Conservation (phyloP, 2,329 filamentous ascomycete species). For the Trichoderma gracile region DNA sequence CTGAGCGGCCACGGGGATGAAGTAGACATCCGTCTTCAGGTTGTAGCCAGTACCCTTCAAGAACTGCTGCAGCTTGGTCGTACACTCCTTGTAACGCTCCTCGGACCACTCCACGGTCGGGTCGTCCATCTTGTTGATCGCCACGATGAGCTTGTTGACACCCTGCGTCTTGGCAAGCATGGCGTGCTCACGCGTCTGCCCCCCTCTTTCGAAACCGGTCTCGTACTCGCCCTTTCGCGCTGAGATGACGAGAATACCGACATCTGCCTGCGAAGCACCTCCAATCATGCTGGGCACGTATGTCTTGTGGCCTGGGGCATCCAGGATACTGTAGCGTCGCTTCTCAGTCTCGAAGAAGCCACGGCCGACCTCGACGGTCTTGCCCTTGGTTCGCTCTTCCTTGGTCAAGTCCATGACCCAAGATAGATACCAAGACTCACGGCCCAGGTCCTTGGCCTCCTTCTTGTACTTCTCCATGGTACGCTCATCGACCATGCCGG, state of each 20-base stretch:
- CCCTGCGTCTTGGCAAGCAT: conserved; percentile 98
- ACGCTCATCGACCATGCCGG: conserved; percentile 98
- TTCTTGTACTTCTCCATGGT: conserved; percentile 98
- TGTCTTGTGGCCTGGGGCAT: conserved; percentile 96
- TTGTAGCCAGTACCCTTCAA: conserved; percentile 93
- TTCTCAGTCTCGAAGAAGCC: conserved; percentile 97
- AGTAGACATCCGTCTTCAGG: conserved; percentile 86
- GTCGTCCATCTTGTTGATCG: conserved; percentile 99
- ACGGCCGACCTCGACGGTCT: conserved; percentile 95
- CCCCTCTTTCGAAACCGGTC: conserved; percentile 94
- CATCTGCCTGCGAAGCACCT: conserved; percentile 87
- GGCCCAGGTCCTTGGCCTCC: conserved; percentile 92
- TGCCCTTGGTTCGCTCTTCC: conserved; percentile 93
- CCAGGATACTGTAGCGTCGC: conserved; percentile 92
- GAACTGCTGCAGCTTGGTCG: conserved; percentile 81
- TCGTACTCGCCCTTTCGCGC: conserved; percentile 98
- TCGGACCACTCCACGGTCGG: conserved; percentile 94
- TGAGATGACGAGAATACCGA: conserved; percentile 93
- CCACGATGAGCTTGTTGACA: conserved; percentile 93
- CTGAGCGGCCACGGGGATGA: conserved; percentile 96
- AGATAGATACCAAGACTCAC: conserved; percentile 98
- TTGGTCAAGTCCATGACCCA: conserved; percentile 98
- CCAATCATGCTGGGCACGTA: conserved; percentile 99
- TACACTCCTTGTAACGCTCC: conserved; percentile 90
- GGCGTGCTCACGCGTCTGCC: conserved; percentile 95